Evolutionary conservation across 768 basidiomycete genomes (phyloP).

Genomic region (Russula lepida): DNA sequence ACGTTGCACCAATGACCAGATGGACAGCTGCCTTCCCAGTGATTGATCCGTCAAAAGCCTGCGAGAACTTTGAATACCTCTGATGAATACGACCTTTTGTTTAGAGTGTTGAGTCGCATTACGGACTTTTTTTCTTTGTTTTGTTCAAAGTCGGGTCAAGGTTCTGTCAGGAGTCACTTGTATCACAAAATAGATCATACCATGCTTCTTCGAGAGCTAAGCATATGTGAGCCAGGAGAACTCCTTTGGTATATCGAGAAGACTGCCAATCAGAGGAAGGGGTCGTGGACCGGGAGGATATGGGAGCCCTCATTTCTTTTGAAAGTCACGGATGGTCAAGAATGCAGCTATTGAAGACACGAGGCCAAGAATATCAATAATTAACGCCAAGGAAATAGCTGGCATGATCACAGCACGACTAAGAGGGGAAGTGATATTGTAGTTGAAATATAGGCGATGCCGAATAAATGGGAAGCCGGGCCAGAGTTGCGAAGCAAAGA

Average conservation of each 20-base stretch:
- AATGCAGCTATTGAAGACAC: not conserved
- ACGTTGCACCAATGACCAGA: no score
- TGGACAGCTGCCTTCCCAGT: no score
- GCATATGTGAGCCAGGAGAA: constrained; percentile 2
- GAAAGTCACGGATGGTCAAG: not conserved
- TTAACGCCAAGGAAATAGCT: not conserved
- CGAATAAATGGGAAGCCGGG: no score
- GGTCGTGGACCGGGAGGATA: constrained; percentile 12
- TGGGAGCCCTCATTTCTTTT: not conserved
- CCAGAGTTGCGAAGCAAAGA: no score
- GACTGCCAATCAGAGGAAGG: constrained; percentile 3
- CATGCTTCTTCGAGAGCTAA: not conserved
- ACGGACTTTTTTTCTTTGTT: no score
- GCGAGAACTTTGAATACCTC: no score
- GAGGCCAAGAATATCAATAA: not conserved
- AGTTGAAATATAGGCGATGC: no score
- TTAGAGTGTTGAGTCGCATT: no score
- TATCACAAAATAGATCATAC: not conserved
- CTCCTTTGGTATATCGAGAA: constrained; percentile 2
- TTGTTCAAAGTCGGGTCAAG: no score
- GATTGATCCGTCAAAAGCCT: no score
- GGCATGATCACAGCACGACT: not conserved
- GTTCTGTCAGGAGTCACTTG: not conserved
- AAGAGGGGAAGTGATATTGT: not conserved
- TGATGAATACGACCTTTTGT: no score